Percentiles rank a stretch among this genome's conserved stretches.
phyloP scores from a whole-genome alignment of 495 filamentous ascomycete species.

The Neurospora pannonica region DNA sequence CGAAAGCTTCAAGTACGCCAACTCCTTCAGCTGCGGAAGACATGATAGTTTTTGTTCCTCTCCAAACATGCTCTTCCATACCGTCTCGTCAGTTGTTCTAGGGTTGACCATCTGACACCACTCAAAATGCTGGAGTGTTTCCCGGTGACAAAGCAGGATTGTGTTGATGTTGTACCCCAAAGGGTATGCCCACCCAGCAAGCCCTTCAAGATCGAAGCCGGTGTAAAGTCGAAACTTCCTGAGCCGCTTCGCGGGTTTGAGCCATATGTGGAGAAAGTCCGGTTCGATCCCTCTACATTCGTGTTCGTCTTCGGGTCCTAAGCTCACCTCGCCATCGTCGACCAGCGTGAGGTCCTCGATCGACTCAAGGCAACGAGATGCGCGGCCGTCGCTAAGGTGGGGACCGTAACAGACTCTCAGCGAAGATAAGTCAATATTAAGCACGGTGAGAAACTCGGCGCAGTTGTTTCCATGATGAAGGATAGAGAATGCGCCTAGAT shows the following conservation, averaged over 20 bases:
- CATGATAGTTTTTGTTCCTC: neutral
- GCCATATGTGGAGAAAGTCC: neutral
- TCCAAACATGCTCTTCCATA: neutral
- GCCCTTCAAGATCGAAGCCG: neutral
- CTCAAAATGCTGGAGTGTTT: neutral
- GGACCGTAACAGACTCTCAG: neutral
- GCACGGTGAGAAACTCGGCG: neutral
- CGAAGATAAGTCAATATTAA: neutral
- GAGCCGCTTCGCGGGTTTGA: neutral
- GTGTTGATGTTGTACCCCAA: neutral
- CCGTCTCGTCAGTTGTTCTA: neutral
- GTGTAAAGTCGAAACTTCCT: neutral
- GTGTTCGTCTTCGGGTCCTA: neutral
- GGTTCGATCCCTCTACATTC: neutral
- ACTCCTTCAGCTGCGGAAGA: neutral
- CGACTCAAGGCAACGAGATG: neutral
- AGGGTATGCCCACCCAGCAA: neutral
- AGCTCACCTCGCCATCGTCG: neutral
- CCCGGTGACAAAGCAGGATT: neutral
- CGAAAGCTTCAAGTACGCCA: neutral
- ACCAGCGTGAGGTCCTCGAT: neutral
- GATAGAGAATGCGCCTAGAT: neutral
- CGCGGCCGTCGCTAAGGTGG: neutral
- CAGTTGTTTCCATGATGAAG: neutral
- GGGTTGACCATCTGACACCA: neutral